Evolutionary conservation across 306 rosid genomes (phyloP), one percentile per base, ranked within the genome.

Genomic region (Abrus pulchellus): DNA sequence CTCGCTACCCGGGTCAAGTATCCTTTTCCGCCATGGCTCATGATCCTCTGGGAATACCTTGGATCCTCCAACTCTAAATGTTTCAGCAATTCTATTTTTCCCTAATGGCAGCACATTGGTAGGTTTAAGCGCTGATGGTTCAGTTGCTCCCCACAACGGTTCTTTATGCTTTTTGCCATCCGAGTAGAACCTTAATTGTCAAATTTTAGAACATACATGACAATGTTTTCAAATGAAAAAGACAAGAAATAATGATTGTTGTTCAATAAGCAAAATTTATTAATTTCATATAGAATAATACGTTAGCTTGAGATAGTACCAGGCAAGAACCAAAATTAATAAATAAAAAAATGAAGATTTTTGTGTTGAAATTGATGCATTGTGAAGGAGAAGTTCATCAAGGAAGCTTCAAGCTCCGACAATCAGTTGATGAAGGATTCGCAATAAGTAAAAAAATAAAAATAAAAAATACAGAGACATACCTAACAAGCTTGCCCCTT

Each of bases 1-100:
- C 71, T 86, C 89, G 9, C 99, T 91, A 61, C 97, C 94, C 4
- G 97, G 99, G 87, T 94, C 99, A 59, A 94, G 94, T 81, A 93
- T 93, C 79, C 92, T 85, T 77, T 86, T 90, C 29, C 90, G 83
- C 97, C 97, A 90, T 1, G 95, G 95, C 79, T 91, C 94, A 43
- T 91, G 86, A 36, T 94, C 95, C 82, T 88, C 94, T 0, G 88
- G 88, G 75, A 90, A 94, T 36, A 90, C 97, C 83, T 90, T 94
- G 28, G 91, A 90, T 61, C 86, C 89, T 72, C 87, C 86, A 45
- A 78, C 52, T 80, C 48, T 80, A 69, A 84, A 80, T 49, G 88
- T 86, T 80, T 91, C 90, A 27, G 83, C n/a, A 53, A 84, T 84
- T 83, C 85, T 90, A 49, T 50, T 84, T 84, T 76, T 86, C 57